Evolutionary conservation across 257 asterid genomes (phyloP).

Genomic region (Solanum pinnatisectum): DNA sequence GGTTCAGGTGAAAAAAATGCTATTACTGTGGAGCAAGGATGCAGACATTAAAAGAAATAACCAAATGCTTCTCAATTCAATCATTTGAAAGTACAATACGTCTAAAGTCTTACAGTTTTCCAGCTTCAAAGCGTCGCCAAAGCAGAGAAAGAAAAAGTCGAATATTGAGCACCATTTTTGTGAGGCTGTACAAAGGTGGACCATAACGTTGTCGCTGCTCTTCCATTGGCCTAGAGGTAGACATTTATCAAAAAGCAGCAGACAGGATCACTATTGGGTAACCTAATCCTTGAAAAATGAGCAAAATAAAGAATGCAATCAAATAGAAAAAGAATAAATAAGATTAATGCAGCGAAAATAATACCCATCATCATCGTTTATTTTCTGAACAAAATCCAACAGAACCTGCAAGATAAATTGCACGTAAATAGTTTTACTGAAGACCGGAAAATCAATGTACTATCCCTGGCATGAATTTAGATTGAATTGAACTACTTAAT

Average conservation of each 20-base stretch:
- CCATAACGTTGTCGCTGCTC: constrained; percentile 97
- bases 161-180: constrained; percentile 64
- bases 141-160: constrained; percentile 56
- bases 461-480: not conserved
- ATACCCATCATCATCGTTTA: constrained; percentile 98
- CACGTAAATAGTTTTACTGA: not conserved
- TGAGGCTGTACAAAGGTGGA: constrained; percentile 87
- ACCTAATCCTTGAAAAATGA: constrained; percentile 1
- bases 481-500: not conserved
- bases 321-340: not conserved
- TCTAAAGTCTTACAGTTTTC: constrained; percentile 49
- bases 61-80: not conserved
- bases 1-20: not conserved
- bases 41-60: not conserved
- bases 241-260: constrained; percentile 24
- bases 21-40: not conserved
- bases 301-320: constrained; percentile 7
- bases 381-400: constrained; percentile 84
- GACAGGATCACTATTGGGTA: constrained; percentile 10
- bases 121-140: constrained; percentile 50
- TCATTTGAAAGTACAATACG: constrained; percentile 7
- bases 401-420: constrained; percentile 56
- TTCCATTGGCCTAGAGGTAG: constrained; percentile 87
- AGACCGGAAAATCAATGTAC: not conserved
- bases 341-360: constrained; percentile 12